Percentiles rank a stretch among this genome's conserved stretches.
These are phyloP conservation scores for Castanea crenata DNA, from an alignment of 306 rosid genomes.

Conservation along the genomic window DNA sequence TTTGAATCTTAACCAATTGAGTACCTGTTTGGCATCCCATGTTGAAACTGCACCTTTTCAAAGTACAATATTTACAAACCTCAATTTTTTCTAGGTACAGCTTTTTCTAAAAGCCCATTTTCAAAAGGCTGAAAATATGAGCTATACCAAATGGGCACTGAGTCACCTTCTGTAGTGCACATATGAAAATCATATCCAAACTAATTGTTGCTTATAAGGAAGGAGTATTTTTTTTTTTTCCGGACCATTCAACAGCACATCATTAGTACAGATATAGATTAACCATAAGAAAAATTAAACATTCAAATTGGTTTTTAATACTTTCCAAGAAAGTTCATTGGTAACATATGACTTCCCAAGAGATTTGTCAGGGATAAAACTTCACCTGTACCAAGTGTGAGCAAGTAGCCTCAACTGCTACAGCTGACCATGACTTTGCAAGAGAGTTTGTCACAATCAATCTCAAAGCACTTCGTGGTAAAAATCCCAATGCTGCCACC, in stretches of 20 bases:
- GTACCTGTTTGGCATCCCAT: neutral
- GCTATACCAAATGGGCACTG: too few relatives aligned
- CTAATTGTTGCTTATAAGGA: too few relatives aligned
- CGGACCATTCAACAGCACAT: neutral
- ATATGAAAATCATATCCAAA: neutral
- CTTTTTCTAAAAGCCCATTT: too few relatives aligned
- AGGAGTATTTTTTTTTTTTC: too few relatives aligned
- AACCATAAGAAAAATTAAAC: neutral
- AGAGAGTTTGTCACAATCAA: conserved; percentile 49
- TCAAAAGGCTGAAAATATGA: too few relatives aligned
- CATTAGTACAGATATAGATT: neutral
- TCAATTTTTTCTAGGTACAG: too few relatives aligned
- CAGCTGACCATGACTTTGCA: conserved; percentile 78
- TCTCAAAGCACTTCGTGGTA: conserved; percentile 56
- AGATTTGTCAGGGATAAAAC: conserved; percentile 13
- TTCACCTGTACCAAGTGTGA: conserved; percentile 80
- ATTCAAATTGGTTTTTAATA: neutral
- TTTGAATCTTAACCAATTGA: neutral
- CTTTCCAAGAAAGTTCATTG: neutral
- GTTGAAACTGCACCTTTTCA: too few relatives aligned
- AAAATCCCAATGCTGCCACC: conserved; percentile 55
- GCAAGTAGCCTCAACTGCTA: conserved; percentile 77
- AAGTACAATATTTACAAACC: too few relatives aligned
- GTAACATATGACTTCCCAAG: neutral
- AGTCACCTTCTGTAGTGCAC: neutral